Evolutionary conservation across 495 filamentous ascomycete genomes (phyloP).

Genomic region (Jackrogersella minutella): DNA sequence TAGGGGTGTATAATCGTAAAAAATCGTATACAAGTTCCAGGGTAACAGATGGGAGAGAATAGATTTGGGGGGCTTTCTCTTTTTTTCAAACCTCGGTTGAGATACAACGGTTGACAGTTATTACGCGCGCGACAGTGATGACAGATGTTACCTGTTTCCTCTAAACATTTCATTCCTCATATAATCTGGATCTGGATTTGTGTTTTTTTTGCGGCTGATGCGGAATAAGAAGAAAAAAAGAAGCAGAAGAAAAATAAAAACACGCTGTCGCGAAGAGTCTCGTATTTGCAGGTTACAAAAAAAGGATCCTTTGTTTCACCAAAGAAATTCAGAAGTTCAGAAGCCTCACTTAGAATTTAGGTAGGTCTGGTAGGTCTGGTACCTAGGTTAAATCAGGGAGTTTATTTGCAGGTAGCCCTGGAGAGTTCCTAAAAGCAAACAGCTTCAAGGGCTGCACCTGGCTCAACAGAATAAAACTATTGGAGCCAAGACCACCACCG

Average conservation of each 20-base stretch:
- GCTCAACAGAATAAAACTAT: conserved; percentile 25
- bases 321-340: conserved; percentile 25
- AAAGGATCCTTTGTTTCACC: conserved; percentile 26
- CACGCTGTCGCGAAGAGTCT: conserved; percentile 31
- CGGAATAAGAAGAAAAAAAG: conserved; percentile 10
- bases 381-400: conserved; percentile 5
- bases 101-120: conserved; percentile 28
- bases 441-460: neutral
- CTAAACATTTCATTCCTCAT: conserved; percentile 33
- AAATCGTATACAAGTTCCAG: conserved; percentile 15
- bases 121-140: conserved; percentile 33
- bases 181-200: conserved; percentile 14
- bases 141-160: conserved; percentile 16
- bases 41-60: neutral
- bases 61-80: conserved; percentile 10
- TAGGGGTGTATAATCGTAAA: too few species aligned
- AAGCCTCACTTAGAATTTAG: conserved; percentile 19
- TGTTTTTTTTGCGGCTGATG: conserved; percentile 4
- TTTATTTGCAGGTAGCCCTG: conserved; percentile 19
- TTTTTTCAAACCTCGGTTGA: conserved; percentile 28
- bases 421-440: neutral
- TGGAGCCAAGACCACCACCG: conserved; percentile 29
- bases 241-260: too few species aligned
- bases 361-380: too few species aligned
- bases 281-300: conserved; percentile 4